Evolutionary conservation across 257 asterid species (phyloP).

Genomic region (Fraxinus cuspidata): DNA sequence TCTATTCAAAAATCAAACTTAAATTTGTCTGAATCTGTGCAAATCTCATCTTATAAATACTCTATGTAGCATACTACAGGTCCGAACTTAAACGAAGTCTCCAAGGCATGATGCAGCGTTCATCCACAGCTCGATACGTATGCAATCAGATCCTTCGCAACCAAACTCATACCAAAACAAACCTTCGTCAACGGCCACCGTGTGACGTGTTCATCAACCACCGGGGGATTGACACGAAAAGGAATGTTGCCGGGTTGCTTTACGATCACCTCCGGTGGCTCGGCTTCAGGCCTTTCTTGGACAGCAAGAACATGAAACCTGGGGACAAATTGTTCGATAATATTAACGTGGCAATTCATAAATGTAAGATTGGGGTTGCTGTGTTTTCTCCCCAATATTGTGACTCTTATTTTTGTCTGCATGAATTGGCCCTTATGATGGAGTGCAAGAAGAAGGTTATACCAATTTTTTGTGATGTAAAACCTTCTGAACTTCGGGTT

Average conservation of each 20-base stretch:
- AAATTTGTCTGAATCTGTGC: background rate
- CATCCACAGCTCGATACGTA: conserved; percentile 33
- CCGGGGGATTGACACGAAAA: conserved; percentile 82
- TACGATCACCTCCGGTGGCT: conserved; percentile 54
- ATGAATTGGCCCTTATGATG: conserved; percentile 72
- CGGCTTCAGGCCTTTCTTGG: conserved; percentile 61
- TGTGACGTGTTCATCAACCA: conserved; percentile 90
- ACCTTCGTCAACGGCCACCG: background rate
- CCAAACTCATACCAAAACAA: background rate
- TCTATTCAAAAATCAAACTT: conserved; percentile 35
- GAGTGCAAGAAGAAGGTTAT: conserved; percentile 55
- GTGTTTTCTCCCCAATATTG: conserved; percentile 79
- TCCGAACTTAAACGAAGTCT: conserved; percentile 1
- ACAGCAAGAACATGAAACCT: conserved; percentile 88
- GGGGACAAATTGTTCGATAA: conserved; percentile 77
- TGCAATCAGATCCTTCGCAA: conserved; percentile 32
- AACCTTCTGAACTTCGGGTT: conserved; percentile 77
- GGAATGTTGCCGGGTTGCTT: conserved; percentile 73
- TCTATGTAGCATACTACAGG: background rate
- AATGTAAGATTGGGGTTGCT: conserved; percentile 70
- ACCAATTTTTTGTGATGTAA: conserved; percentile 71
- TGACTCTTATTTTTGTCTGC: conserved; percentile 74
- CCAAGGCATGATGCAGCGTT: conserved; percentile 68
- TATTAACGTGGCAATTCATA: conserved; percentile 53
- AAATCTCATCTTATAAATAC: conserved; percentile 34